phyloP scores from a whole-genome alignment of 306 rosid genomes.

The Lagenaria siceraria region DNA sequence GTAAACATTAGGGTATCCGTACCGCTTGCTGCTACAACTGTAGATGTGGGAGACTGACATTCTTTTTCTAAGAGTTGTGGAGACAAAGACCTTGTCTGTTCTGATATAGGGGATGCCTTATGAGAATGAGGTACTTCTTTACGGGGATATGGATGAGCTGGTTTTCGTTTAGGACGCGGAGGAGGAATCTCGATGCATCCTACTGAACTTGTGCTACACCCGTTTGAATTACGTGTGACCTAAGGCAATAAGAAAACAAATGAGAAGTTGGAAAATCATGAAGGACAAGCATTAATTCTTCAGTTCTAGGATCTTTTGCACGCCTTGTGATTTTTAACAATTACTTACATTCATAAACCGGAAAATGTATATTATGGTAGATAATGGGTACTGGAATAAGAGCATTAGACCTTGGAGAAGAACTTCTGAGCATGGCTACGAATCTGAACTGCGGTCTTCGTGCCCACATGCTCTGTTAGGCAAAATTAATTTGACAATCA shows the following conservation, averaged over 20 bases:
- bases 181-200: constrained; percentile 77
- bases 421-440: constrained; percentile 97
- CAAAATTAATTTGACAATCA: not conserved
- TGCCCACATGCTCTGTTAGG: constrained; percentile 64
- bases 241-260: constrained; percentile 11
- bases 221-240: constrained; percentile 38
- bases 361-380: constrained; percentile 17
- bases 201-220: constrained; percentile 15
- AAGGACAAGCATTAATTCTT: not conserved
- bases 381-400: constrained; percentile 24
- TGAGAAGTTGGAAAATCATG: not conserved
- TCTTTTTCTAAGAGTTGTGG: constrained; percentile 38
- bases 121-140: constrained; percentile 29
- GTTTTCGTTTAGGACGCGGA: constrained; percentile 77
- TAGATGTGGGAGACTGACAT: constrained; percentile 57
- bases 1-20: constrained; percentile 38
- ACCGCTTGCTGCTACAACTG: constrained; percentile 28
- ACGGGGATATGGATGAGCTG: constrained; percentile 82
- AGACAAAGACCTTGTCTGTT: constrained; percentile 37
- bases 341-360: constrained; percentile 12
- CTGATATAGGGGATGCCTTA: constrained; percentile 18
- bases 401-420: constrained; percentile 59
- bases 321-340: constrained; percentile 12
- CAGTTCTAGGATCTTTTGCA: constrained; percentile 7
- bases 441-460: constrained; percentile 93